These are phyloP conservation scores for Ustilago curta DNA, from an alignment of 1,284 basidiomycete genomes.

Conservation along the genomic window DNA sequence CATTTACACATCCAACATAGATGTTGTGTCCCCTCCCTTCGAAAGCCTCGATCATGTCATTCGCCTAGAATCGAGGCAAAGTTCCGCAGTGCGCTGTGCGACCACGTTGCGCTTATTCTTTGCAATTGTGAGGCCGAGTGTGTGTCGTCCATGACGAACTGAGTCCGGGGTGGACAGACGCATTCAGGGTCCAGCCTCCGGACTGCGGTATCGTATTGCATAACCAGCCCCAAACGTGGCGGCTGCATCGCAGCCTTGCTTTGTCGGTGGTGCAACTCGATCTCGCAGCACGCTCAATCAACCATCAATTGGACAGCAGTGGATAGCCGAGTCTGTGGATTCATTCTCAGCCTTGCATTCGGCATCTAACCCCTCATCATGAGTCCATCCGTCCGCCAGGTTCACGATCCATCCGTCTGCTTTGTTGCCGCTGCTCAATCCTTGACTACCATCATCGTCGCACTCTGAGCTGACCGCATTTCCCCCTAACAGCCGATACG, in stretches of 20 bases:
- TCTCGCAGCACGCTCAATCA: background rate
- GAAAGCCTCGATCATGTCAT: background rate
- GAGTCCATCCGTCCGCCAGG: background rate
- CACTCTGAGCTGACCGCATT: background rate
- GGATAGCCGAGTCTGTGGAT: background rate
- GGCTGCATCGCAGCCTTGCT: background rate
- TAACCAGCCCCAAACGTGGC: constrained; percentile 12
- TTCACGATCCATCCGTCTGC: background rate
- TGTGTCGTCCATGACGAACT: background rate
- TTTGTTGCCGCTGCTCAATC: background rate
- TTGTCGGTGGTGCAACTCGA: background rate
- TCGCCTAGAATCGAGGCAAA: background rate
- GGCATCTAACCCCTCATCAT: background rate
- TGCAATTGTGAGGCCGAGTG: background rate
- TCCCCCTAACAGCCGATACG: background rate
- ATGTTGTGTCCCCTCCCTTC: constrained; percentile 6
- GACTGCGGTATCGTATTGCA: constrained; percentile 8
- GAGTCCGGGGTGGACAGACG: background rate
- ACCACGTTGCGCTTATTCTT: too few species aligned
- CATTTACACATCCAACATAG: constrained; percentile 4
- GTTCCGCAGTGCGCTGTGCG: background rate
- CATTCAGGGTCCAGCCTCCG: constrained; percentile 9
- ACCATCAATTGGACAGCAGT: background rate
- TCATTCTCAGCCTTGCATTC: background rate
- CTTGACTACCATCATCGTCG: background rate